These are phyloP conservation scores for Aspergillus sp. DNA, from an alignment of 2,329 filamentous ascomycete species.

Conservation along the genomic window DNA sequence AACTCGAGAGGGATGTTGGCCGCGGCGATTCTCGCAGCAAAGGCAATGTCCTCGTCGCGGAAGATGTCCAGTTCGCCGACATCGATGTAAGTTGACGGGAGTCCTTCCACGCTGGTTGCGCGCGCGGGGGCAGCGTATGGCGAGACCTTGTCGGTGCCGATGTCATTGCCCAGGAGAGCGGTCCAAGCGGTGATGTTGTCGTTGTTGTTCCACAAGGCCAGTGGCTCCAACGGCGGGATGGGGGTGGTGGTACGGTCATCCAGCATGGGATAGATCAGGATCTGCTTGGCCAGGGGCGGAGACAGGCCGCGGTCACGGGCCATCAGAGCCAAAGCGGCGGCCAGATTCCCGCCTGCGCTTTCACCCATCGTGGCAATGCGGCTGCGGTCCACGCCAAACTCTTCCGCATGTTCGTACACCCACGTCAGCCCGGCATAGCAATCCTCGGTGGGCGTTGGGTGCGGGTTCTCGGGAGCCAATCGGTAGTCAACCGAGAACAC, in stretches of 20 bases:
- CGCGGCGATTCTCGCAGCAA: slow-evolving; percentile 41
- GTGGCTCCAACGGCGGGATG: slow-evolving; percentile 32
- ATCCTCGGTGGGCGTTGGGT: slow-evolving; percentile 24
- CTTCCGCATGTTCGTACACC: slow-evolving; percentile 36
- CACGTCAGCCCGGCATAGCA: slow-evolving; percentile 35
- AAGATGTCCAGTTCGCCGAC: slow-evolving; percentile 48
- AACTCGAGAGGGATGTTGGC: slow-evolving; percentile 45
- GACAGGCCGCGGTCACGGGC: slow-evolving; percentile 33
- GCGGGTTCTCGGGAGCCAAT: slow-evolving; percentile 24
- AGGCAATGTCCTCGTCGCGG: slow-evolving; percentile 42
- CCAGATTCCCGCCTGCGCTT: slow-evolving; percentile 46
- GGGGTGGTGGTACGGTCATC: slow-evolving; percentile 43
- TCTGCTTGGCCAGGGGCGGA: slow-evolving; percentile 39
- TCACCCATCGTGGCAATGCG: slow-evolving; percentile 45
- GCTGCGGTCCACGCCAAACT: slow-evolving; percentile 43
- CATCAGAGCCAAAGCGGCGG: slow-evolving; percentile 39
- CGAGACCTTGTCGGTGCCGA: slow-evolving; percentile 34
- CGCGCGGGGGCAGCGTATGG: slow-evolving; percentile 40
- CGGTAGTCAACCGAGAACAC: slow-evolving; percentile 29
- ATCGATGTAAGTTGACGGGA: slow-evolving; percentile 48
- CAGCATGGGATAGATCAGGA: slow-evolving; percentile 51
- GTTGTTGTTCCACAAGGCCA: slow-evolving; percentile 37
- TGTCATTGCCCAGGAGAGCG: slow-evolving; percentile 39
- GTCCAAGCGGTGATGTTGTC: slow-evolving; percentile 46
- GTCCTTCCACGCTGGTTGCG: slow-evolving; percentile 34